Conservation (phyloP, 2,329 filamentous ascomycete genomes). For the Botrytis galanthina region DNA sequence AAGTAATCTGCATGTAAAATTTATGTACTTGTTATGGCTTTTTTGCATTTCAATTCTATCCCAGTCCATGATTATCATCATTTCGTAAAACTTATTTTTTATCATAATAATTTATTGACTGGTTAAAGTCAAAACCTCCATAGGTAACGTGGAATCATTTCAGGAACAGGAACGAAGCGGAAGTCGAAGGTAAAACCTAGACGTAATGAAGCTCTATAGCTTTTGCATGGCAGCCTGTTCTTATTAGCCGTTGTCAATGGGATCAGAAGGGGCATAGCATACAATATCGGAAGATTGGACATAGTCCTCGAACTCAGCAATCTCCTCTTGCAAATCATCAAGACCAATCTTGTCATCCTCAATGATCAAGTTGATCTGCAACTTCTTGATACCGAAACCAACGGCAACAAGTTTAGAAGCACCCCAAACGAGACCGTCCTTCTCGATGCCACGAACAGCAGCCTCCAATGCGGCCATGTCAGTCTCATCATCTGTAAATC, state of each 20-base stretch:
- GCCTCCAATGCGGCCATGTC: constrained; percentile 80
- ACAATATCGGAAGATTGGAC: constrained; percentile 92
- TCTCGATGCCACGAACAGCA: constrained; percentile 77
- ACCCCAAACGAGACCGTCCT: constrained; percentile 97
- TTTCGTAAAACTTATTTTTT: constrained; percentile 24
- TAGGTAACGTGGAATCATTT: constrained; percentile 31
- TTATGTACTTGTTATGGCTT: constrained; percentile 23
- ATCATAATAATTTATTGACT: constrained; percentile 17
- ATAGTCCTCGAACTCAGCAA: constrained; percentile 85
- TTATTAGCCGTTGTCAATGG: constrained; percentile 26
- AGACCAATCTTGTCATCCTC: constrained; percentile 95
- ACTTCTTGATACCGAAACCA: constrained; percentile 98
- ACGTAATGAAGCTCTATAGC: constrained; percentile 59
- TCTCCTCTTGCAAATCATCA: constrained; percentile 82
- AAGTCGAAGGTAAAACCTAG: constrained; percentile 22
- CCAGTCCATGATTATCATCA: constrained; percentile 35
- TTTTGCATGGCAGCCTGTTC: constrained; percentile 77
- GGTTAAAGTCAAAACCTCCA: constrained; percentile 29
- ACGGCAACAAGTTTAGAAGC: constrained; percentile 83
- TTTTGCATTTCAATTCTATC: constrained; percentile 34
- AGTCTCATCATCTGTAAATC: constrained; percentile 77
- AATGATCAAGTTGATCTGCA: constrained; percentile 96
- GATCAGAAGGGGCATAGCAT: constrained; percentile 36
- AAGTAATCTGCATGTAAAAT: not conserved
- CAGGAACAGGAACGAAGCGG: constrained; percentile 26